Evolutionary conservation across 2,329 filamentous ascomycete species (phyloP).

Genomic region (Chrysoporthe puriensis): DNA sequence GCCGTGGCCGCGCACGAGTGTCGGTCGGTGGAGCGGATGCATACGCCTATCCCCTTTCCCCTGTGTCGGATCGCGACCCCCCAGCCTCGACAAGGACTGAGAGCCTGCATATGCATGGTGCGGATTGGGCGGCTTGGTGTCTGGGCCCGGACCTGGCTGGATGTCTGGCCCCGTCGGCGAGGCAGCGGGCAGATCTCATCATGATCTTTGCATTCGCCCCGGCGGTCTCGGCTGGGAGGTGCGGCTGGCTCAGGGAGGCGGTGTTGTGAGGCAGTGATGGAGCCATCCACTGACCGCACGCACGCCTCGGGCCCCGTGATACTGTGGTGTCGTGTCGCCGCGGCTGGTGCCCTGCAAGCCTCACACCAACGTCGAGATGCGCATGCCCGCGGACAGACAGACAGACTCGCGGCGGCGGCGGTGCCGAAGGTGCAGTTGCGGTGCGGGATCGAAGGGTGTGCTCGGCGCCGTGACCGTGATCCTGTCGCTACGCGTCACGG

Average conservation of each 20-base stretch:
- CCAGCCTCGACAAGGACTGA: background rate
- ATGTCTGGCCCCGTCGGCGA: background rate
- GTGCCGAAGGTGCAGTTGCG: no score
- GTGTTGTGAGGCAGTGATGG: background rate
- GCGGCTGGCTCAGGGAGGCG: background rate
- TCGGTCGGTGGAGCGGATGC: background rate
- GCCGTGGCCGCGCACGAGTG: background rate
- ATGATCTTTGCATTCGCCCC: constrained; percentile 10
- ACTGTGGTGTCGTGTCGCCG: background rate
- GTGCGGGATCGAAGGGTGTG: no score
- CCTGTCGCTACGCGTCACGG: background rate
- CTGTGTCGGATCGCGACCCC: background rate
- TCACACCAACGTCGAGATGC: background rate
- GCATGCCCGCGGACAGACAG: background rate
- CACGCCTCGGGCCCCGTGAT: background rate
- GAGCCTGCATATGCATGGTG: constrained; percentile 5
- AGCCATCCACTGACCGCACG: background rate
- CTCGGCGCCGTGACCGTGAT: background rate
- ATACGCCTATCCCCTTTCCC: background rate
- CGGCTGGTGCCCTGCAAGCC: background rate
- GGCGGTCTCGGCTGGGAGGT: background rate
- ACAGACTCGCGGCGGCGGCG: no score
- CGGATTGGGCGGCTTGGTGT: background rate
- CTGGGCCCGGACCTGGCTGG: background rate
- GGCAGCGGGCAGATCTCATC: background rate